Evolutionary conservation across 2,329 filamentous ascomycete genomes (phyloP).

Genomic region (Pseudocercospora eumusae): DNA sequence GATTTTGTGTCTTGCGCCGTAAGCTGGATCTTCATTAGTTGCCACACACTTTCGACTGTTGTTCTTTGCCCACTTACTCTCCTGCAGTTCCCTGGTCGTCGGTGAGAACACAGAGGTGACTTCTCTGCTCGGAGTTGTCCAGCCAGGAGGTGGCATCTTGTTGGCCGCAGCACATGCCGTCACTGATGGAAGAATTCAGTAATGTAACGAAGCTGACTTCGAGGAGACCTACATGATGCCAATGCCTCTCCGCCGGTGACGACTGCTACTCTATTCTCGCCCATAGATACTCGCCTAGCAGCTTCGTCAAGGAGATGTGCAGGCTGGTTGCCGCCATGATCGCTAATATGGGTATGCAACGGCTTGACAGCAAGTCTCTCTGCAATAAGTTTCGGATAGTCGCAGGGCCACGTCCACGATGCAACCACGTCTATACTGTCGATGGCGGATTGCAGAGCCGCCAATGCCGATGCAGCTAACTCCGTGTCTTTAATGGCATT

Average conservation of each 20-base stretch:
- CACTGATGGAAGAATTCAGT: constrained; percentile 42
- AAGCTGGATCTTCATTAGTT: constrained; percentile 43
- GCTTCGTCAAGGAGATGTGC: constrained; percentile 65
- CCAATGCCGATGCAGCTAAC: constrained; percentile 32
- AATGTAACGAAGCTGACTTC: not conserved
- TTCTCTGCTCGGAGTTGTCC: constrained; percentile 54
- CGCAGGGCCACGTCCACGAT: constrained; percentile 68
- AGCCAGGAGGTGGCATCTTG: constrained; percentile 60
- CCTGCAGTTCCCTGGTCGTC: constrained; percentile 48
- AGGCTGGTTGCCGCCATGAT: constrained; percentile 66
- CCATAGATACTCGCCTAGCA: constrained; percentile 57
- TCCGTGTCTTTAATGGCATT: constrained; percentile 55
- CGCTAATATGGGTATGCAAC: constrained; percentile 53
- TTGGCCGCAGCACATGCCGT: constrained; percentile 55
- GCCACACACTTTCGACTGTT: not conserved
- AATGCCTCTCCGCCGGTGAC: constrained; percentile 66
- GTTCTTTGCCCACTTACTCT: constrained; percentile 22
- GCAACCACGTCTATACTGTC: constrained; percentile 63
- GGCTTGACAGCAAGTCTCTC: constrained; percentile 52
- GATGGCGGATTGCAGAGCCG: constrained; percentile 49
- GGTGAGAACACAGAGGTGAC: constrained; percentile 55
- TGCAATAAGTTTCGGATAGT: constrained; percentile 58
- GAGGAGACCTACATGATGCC: constrained; percentile 52
- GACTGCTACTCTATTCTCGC: constrained; percentile 59
- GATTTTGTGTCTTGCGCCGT: constrained; percentile 59